Percentiles rank a stretch among this genome's conserved stretches.
Conservation (phyloP, 257 asterid genomes). For the Solanum clarkiae region DNA sequence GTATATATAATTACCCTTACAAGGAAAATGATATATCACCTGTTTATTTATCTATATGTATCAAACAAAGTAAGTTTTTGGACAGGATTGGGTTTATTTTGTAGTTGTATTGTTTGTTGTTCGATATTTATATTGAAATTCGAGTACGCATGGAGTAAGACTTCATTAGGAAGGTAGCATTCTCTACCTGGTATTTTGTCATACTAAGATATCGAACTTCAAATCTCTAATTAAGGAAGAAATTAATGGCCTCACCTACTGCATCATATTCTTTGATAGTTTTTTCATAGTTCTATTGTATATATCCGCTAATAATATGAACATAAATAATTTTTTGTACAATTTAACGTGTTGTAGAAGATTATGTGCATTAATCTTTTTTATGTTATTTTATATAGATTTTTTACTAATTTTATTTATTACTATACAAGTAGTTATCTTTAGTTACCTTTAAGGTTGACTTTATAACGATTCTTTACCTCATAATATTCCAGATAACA, state of each 20-base stretch:
- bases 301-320: neutral
- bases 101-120: neutral
- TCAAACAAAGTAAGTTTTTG: neutral
- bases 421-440: neutral
- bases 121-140: too few species aligned
- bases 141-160: fast-evolving
- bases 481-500: neutral
- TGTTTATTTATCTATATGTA: neutral
- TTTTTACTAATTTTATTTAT: neutral
- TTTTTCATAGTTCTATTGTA: too few species aligned
- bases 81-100: neutral
- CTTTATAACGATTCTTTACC: neutral
- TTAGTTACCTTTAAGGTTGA: neutral
- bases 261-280: too few species aligned
- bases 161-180: too few species aligned
- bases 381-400: neutral
- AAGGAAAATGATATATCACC: neutral
- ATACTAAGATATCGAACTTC: too few species aligned
- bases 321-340: neutral
- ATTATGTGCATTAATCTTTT: neutral
- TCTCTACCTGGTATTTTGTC: too few species aligned
- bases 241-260: too few species aligned
- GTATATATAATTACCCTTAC: neutral
- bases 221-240: too few species aligned
- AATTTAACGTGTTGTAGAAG: neutral